Evolutionary conservation across 805 yeast genomes (phyloP), one percentile per base, ranked within the genome.

Genomic region (Barnettozyma sucrosica): DNA sequence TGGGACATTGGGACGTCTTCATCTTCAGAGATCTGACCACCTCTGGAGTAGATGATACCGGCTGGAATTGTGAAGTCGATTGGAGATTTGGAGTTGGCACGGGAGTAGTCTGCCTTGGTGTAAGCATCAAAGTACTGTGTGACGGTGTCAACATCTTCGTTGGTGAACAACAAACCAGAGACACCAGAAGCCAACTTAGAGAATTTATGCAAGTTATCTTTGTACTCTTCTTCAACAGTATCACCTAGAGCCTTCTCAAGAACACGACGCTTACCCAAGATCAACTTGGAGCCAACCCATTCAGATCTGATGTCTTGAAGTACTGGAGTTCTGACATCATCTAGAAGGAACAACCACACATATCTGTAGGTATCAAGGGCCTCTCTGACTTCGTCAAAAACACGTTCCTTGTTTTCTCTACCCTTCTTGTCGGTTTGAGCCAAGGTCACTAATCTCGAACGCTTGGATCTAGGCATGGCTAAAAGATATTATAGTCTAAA

Each of bases 1-100:
- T 93, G 99, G 11, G 95, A 84, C 86, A 93, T 83, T 57, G 97
- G 96, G 19, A 93, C 89, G 66, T 93, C 99, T 55, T 93, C 98
- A 63, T 89, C 97, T 21, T 65, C 69, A 26, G 96, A 76, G 44
- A 90, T 71, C 68, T 88, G 95, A 20, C 99, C 99, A 59, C 97
- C 99, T 65, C 97, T 83, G 19, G 98, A 87, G 66, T 89, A 90
- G 8, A 93, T 83, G 45, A 89, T 76, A 42, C 99, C 99, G 51
- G 75, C 89, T 25, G 99, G 98, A 48, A 93, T 76, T 5, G 80
- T 76, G 68, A 93, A 90, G 44, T 85, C 80, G 51, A 92, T 71
- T 47, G 98, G 95, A 11, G 96, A 77, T 57, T 67, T 80, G 34
- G 89, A 76, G 54, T 95, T 95, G 26, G 97, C 90, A 67, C 99